Percentiles rank a stretch among this genome's conserved stretches.
These are phyloP conservation scores for Spathaspora gorwiae DNA, from an alignment of 805 yeast genomes.

Conservation along the genomic window DNA sequence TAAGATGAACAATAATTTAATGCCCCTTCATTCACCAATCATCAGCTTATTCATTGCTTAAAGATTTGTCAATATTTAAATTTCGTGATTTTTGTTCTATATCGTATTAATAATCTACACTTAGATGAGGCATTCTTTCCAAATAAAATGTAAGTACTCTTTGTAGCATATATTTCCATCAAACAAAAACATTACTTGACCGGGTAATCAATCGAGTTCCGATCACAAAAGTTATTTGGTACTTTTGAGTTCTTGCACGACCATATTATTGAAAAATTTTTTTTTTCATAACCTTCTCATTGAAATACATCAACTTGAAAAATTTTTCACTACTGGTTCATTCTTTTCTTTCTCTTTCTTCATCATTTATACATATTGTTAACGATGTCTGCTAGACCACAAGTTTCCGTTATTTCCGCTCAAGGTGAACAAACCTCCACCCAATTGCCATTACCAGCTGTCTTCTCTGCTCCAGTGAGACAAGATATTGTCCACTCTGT, in stretches of 20 bases:
- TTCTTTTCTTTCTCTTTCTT: conserved; percentile 13
- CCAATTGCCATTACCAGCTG: conserved; percentile 94
- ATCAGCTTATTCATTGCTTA: too few species aligned
- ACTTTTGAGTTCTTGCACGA: neutral
- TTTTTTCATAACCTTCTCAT: neutral
- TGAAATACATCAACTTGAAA: conserved; percentile 4
- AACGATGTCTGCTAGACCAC: conserved; percentile 74
- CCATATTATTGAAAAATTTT: neutral
- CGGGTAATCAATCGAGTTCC: too few species aligned
- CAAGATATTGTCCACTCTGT: conserved; percentile 99
- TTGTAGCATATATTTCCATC: too few species aligned
- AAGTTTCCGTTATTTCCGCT: conserved; percentile 89
- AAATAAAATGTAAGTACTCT: too few species aligned
- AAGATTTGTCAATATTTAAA: too few species aligned
- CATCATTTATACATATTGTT: conserved; percentile 15
- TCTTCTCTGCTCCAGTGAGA: conserved; percentile 99
- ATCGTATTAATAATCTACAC: too few species aligned
- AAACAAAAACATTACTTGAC: too few species aligned
- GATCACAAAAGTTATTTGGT: neutral
- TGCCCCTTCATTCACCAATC: too few species aligned
- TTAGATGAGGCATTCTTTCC: too few species aligned
- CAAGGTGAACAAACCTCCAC: conserved; percentile 82
- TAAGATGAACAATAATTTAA: too few species aligned
- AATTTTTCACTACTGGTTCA: conserved; percentile 10
- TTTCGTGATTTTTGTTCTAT: too few species aligned